Conservation (phyloP, 352 stramenopile genomes). For the Phytophthora pseudosyringae region DNA sequence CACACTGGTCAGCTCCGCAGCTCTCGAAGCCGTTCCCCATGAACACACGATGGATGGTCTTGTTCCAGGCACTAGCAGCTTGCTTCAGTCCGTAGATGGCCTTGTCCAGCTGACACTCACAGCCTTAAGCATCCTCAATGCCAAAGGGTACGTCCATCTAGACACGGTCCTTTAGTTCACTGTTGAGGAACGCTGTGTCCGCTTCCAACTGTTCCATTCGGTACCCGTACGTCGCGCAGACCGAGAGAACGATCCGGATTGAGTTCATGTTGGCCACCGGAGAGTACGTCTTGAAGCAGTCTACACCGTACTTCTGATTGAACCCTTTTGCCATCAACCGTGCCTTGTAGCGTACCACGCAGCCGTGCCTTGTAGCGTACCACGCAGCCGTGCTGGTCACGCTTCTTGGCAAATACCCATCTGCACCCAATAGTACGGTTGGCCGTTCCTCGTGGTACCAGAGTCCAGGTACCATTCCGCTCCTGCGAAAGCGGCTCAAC, state of each 20-base stretch:
- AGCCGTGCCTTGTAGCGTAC: slow-evolving; percentile 37
- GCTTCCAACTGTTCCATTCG: slow-evolving; percentile 42
- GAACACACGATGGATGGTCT: slow-evolving; percentile 8
- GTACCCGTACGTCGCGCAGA: background rate
- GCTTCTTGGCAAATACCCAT: slow-evolving; percentile 42
- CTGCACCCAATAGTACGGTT: slow-evolving; percentile 22
- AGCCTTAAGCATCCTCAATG: background rate
- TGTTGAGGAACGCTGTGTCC: slow-evolving; percentile 44
- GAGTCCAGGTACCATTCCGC: too few relatives aligned
- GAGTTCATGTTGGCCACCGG: slow-evolving; percentile 49
- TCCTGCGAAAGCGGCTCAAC: too few relatives aligned
- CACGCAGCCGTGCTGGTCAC: slow-evolving; percentile 35
- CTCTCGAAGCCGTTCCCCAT: slow-evolving; percentile 6
- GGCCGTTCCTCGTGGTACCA: too few relatives aligned
- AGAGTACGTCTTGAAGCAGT: slow-evolving; percentile 37
- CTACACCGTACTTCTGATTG: slow-evolving; percentile 33
- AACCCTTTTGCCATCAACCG: slow-evolving; percentile 42
- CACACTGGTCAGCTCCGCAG: slow-evolving; percentile 27
- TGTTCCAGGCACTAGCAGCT: slow-evolving; percentile 28
- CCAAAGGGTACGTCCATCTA: slow-evolving; percentile 21
- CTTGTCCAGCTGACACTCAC: slow-evolving; percentile 18
- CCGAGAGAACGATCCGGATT: slow-evolving; percentile 32
- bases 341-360: slow-evolving; percentile 41
- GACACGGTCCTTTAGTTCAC: background rate
- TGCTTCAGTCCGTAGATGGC: slow-evolving; percentile 28